These are phyloP conservation scores for Colletotrichum caudatum DNA, from an alignment of 2,329 filamentous ascomycete genomes.

Conservation along the genomic window DNA sequence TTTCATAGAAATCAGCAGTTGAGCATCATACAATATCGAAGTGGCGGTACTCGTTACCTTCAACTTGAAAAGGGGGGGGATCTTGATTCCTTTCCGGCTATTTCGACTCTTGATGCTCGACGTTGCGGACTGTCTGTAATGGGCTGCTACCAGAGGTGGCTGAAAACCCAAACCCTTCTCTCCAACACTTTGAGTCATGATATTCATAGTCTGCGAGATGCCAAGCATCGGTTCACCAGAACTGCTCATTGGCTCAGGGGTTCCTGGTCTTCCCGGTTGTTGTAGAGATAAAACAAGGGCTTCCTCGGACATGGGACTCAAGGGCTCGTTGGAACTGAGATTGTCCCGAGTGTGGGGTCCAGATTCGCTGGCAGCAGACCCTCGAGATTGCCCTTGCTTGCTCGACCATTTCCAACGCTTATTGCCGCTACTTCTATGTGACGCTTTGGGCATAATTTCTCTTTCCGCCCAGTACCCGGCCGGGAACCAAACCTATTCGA, in stretches of 20 bases:
- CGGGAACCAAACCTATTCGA: slow-evolving; percentile 74
- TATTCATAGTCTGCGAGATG: slow-evolving; percentile 28
- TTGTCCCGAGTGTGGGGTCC: slow-evolving; percentile 39
- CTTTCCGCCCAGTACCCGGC: slow-evolving; percentile 73
- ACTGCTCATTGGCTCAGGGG: not conserved
- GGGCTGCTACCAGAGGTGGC: not conserved
- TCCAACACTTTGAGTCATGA: slow-evolving; percentile 7
- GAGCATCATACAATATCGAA: not conserved
- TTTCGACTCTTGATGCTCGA: slow-evolving; percentile 19
- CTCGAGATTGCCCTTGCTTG: slow-evolving; percentile 50
- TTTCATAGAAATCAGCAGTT: slow-evolving; percentile 11
- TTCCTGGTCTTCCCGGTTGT: slow-evolving; percentile 44
- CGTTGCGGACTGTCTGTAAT: not conserved
- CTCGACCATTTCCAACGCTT: slow-evolving; percentile 57
- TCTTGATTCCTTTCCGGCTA: slow-evolving; percentile 4
- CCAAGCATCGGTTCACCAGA: slow-evolving; percentile 11
- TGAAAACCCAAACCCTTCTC: not conserved
- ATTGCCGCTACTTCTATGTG: slow-evolving; percentile 50
- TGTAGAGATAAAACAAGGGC: slow-evolving; percentile 63
- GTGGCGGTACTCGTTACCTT: slow-evolving; percentile 1
- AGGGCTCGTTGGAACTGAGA: slow-evolving; percentile 43
- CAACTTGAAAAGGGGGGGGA: slow-evolving; percentile 19
- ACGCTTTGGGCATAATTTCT: slow-evolving; percentile 47
- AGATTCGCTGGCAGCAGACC: slow-evolving; percentile 49
- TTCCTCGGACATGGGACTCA: slow-evolving; percentile 60